Evolutionary conservation across 139 green algal genomes (phyloP), one percentile per base, ranked within the genome.

Genomic region (Micractinium sp.): DNA sequence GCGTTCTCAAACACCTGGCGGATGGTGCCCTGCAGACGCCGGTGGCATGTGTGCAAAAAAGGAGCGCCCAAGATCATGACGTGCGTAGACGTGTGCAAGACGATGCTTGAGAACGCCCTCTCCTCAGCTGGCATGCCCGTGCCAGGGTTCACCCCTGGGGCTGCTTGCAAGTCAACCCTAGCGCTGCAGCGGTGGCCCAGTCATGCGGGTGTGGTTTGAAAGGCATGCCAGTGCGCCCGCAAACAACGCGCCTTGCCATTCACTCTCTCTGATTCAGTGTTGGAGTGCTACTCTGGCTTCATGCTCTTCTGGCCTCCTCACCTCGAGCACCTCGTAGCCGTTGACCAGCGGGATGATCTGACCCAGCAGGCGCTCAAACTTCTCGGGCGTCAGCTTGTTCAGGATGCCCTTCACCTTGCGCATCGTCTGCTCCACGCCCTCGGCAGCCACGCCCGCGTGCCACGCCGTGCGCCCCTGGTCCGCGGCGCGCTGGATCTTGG

Each of bases 301-400:
- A 5, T 56, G 47, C 36, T 23, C 36, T 82, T 1, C 36, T 18
- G 5, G 0, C 76, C 36, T 29, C 3, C 86, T 22, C 56, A 53
- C 87, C 80, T 92, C 85, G 47, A 96, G 89, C 63, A 94, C 90
- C 61, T 95, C 93, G 38, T 92, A 90, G 36, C 71, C 96, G 60
- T 89, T 95, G 85, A 99, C 94, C n/a, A 97, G 90, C 77, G 94
- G 93, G 71, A 98, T 90, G 82, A 99, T 91, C 94, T 98, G 97
- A 15, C 92, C 78, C 67, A 97, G 91, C 90, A 99, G 94, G 13
- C 95, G 94, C 61, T 99, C 98, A 92, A 99, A 99, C 92, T 99
- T 99, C 91, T 99, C 96, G 0, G 98, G 98, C 38, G 98, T 99
- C 80, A 99, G 96, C 96, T 99, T 99, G 96, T 99, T 99, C 60